Base-by-base conservation (phyloP, 1,139 yeast species). In the Sugiyamaella neomexicana region DNA sequence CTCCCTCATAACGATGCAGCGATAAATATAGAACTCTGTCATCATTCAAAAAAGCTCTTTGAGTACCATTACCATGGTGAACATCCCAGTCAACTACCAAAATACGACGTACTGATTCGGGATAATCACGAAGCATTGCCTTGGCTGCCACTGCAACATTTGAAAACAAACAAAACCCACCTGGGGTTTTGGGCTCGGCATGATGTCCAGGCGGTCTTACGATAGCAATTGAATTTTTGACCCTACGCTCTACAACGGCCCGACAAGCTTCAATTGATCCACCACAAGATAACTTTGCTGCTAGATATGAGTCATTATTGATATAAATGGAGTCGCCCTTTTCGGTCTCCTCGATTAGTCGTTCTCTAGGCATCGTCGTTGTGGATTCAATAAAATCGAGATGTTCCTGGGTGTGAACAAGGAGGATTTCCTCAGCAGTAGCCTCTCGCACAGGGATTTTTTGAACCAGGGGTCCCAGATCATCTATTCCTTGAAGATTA, bases 191-290 rank as follows among this genome's bases (percentile, higher is more conserved):
- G 0, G 99, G 98, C 67, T 95, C 99, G 1, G 99, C 98, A 68
- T 95, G 99, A 72, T 95, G 99, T 1, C 99, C 99, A 0, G 99
- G 99, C 1, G 99, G 99, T 61, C 99, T 81, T 12, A 95, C 97
- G 12, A 95, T 89, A 0, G 99, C 99, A 55, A 95, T 69, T 0
- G 97, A 86, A 68, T 95, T 95, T 67, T 90, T 90, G 31, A 91
- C 98, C 56, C 78, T 75, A 1, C 97, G 96, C 68, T 91, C 98
- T 9, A 93, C 86, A 16, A 95, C 99, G 0, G 98, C 97, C 62
- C 84, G 83, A 69, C 98, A 91, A 0, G 97, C 96, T 69, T 93
- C 99, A 51, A 95, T 93, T 31, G 96, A 85, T 29, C 99, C 98
- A 54, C 99, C 99, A 69, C 98, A 93, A 13, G 97, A 86, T 39